Base-by-base conservation (phyloP, 192 early-diverging fungal species). In the Oehlia diaphana region DNA sequence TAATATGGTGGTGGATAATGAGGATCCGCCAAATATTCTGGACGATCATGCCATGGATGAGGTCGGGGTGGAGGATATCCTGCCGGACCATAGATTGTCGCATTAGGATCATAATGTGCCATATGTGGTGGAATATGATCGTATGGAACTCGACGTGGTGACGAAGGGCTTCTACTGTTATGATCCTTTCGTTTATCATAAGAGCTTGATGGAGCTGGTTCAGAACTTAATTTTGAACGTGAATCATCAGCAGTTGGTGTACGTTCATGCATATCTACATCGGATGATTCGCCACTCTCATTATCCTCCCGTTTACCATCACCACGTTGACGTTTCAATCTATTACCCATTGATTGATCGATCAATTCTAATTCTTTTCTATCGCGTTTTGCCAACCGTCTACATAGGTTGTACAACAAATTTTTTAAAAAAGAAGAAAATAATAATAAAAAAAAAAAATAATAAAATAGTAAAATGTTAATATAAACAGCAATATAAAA, bases 301-400 rank as follows among this genome's bases (percentile, higher is more conserved):
- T 44, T 44, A 44, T 66, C 26, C 35, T 66, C 64, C 26, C 13
- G 13, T 66, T 28, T 66, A 33, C 26, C 64, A 66, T 66, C 64
- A 66, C 28, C 10, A 66, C 23, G 64, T 66, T 0, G 26, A 66
- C 64, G 64, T 66, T 66, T 66, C 12, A 16, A 66, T 66, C 53
- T 58, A 21, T 44, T 44, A 44, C 26, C 23, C n/a, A 26, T n/a
- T 63, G 63, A n/a, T 28, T 71, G 21, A n/a, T 44, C 69, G 14
- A n/a, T 71, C 19, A n/a, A 19, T 13, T 42, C 69, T 71, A 44
- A 14, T 71, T 71, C 42, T 39, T 71, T 71, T 21, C 42, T 71
- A 44, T 44, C 69, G 0, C 42, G 69, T 71, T 44, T 35, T 42
- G 37, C 33, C 9, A 44, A 14, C 69, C 69, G 33, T 21, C 69